Conservation (phyloP, 176 grass and related monocot species). For the Avena sativa region DNA sequence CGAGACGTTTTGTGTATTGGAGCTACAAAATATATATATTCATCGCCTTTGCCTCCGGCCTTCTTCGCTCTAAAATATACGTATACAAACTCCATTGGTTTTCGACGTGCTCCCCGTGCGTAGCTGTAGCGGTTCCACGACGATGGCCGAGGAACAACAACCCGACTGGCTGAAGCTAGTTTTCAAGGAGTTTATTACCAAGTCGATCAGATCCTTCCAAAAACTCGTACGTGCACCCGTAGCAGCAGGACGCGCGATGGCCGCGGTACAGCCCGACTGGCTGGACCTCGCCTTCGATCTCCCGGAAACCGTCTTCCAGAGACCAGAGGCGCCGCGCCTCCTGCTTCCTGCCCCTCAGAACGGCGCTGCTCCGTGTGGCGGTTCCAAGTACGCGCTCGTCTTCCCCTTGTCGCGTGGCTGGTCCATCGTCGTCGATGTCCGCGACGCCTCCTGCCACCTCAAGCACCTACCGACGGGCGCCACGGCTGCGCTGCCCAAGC, state of each 20-base stretch:
- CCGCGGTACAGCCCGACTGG: neutral
- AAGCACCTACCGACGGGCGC: conserved; percentile 26
- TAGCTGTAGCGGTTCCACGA: no score
- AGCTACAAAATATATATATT: no score
- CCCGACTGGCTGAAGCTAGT: no score
- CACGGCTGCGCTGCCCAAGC: neutral
- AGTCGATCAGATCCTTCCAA: no score
- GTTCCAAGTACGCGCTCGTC: neutral
- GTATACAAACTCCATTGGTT: no score
- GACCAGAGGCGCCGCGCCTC: neutral
- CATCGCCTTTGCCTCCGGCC: no score
- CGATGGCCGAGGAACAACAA: no score
- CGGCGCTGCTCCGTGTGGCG: neutral
- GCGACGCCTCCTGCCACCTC: conserved; percentile 32
- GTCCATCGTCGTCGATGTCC: conserved; percentile 11
- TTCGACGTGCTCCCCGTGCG: no score
- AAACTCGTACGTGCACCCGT: no score
- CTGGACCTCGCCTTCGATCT: neutral
- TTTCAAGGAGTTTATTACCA: no score
- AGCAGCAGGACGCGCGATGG: neutral
- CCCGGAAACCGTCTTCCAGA: neutral
- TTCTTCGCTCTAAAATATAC: no score
- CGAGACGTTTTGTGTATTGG: no score
- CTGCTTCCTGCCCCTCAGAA: neutral
- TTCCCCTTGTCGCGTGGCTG: conserved; percentile 25